Base-by-base conservation (phyloP, 164 flowering plant species). In the Sedum album region DNA sequence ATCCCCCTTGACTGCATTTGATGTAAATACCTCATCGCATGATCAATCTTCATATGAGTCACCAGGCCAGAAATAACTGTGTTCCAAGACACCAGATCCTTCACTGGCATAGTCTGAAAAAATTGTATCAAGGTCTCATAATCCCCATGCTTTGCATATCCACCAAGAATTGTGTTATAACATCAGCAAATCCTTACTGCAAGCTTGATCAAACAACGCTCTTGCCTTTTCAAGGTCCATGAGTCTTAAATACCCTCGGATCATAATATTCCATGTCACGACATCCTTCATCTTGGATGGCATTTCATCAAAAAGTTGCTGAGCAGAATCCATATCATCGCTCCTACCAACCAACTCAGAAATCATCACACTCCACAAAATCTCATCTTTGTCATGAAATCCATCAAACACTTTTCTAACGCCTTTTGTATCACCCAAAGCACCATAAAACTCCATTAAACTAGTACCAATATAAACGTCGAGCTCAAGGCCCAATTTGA, bases 81-180 rank as follows among this genome's bases (percentile, higher is more conserved):
- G 73, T 79, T 82, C 82, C 82, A 79, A 18, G 82, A 77, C 2
- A 78, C 82, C 63, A 73, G 61, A 71, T 82, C 82, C 30, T 69
- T 82, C 67, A 66, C 82, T 77, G n/a, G 78, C 78, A 66, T 77
- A 77, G 78, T 9, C 75, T 76, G 2, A 41, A 79, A 79, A 55
- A 79, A 72, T n/a, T 21, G 66, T 20, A 79, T 42, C 66, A 72
- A 31, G 28, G 30, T 64, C n/a, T 73, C 72, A 13, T 66, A 31
- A 39, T 72, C 67, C 17, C 75, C 65, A 39, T 73, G 69, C 35
- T 73, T 79, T 1, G 74, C 72, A 44, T 71, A 76, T 5, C 79
- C 79, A 28, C 79, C 74, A 31, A 79, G 73, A 67, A 79, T 10
- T 23, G 73, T 79, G 60, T 79, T 79, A 44, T 69, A n/a, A 68